Conservation (phyloP, 2,329 filamentous ascomycete species). For the Xylaria sp. region DNA sequence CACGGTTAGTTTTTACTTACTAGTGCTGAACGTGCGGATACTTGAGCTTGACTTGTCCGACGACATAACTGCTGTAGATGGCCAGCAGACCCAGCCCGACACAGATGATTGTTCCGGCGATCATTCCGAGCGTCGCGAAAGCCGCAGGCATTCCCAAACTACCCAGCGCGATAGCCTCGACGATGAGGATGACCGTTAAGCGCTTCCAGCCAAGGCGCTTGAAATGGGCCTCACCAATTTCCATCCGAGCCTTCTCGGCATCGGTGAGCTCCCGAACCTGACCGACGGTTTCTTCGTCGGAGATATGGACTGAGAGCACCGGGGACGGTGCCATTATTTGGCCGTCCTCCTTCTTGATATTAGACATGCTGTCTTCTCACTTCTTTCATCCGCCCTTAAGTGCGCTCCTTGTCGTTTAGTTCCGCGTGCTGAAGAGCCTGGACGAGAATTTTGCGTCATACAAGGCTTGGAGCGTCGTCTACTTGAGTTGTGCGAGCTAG, state of each 20-base stretch:
- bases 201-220: slow-evolving; percentile 67
- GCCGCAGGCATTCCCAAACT: slow-evolving; percentile 61
- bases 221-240: slow-evolving; percentile 60
- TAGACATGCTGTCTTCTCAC: slow-evolving; percentile 22
- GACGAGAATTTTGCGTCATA: not conserved
- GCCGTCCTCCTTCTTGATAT: slow-evolving; percentile 38
- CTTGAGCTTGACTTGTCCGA: slow-evolving; percentile 55
- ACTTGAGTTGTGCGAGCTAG: not conserved
- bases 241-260: slow-evolving; percentile 59
- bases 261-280: slow-evolving; percentile 53
- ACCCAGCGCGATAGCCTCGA: slow-evolving; percentile 67
- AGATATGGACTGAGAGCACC: slow-evolving; percentile 30
- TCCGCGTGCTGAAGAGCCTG: not conserved
- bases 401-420: slow-evolving; percentile 1
- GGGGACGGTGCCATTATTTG: slow-evolving; percentile 29
- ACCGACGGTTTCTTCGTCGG: slow-evolving; percentile 45
- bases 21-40: slow-evolving; percentile 49
- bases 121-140: slow-evolving; percentile 65
- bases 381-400: not conserved
- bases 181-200: slow-evolving; percentile 64
- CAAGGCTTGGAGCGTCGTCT: not conserved
- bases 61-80: slow-evolving; percentile 60
- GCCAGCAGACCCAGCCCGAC: slow-evolving; percentile 57
- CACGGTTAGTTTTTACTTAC: slow-evolving; percentile 24
- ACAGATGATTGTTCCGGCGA: slow-evolving; percentile 57